Evolutionary conservation across 441 rosid genomes (phyloP), one percentile per base, ranked within the genome.

Genomic region (Cnidoscolus chayamansa): DNA sequence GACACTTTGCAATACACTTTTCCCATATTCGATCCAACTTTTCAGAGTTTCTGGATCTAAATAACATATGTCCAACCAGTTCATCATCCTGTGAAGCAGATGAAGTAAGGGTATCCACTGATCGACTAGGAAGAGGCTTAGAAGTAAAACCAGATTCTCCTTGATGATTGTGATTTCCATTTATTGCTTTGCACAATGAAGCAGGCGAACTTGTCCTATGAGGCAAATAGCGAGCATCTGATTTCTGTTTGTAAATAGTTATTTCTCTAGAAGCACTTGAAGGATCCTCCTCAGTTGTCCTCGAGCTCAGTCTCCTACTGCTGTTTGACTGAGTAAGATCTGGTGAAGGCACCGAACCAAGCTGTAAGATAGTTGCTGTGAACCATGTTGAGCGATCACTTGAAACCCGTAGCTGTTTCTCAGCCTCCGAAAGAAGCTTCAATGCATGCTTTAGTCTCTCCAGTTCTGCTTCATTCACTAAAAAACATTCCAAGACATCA

Each of bases 351-450:
- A 87, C 79, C 3, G 97, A 93, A 63, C 98, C 97, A 68, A 95
- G 97, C 88, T 93, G 99, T 69, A 96, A 82, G 47, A 96, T 84
- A 30, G 97, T 90, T 16, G 98, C 97, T 3, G 97, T 91, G 86
- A 96, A 93, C 99, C 99, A 96, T 32, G 97, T 96, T 55, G 97
- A 91, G 67, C 97, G 96, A 79, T 96, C 99, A 77, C 83, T 96
- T 56, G 97, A 88, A 74, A 89, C 86, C 71, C 97, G 77, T 50
- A 96, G 80, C 79, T 91, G 99, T 79, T 91, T 96, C 89, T 93
- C 97, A 17, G 99, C 93, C 75, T 91, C 97, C 0, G 98, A 93
- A 65, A 96, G 98, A 81, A 96, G 97, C 89, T 87, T 93, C 80
- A 96, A 78, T 61, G 99, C 97, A 85, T 86, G 90, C 84, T 93